phyloP scores from a whole-genome alignment of 2,329 filamentous ascomycete genomes.

The Pleurostoma richardsiae region DNA sequence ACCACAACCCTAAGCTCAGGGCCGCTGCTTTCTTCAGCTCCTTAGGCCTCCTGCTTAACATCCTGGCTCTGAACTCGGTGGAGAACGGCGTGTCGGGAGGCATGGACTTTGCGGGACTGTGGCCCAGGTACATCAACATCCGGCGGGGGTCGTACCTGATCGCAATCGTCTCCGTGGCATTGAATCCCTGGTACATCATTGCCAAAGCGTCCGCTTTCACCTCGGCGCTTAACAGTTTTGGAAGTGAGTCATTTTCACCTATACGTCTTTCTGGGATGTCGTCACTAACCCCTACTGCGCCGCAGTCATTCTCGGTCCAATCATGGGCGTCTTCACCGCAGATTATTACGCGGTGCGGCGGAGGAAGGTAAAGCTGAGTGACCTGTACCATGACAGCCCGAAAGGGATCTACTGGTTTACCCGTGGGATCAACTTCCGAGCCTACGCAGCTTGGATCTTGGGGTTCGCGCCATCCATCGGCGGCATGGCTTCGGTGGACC shows the following conservation, averaged over 20 bases:
- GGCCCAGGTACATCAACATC: constrained; percentile 50
- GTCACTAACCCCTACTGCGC: not conserved
- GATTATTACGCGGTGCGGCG: constrained; percentile 9
- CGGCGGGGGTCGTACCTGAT: constrained; percentile 40
- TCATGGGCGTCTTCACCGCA: constrained; percentile 8
- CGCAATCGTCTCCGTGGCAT: not conserved
- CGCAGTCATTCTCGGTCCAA: constrained; percentile 9
- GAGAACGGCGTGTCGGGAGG: constrained; percentile 45
- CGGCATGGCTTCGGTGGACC: constrained; percentile 6
- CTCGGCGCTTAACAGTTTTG: not conserved
- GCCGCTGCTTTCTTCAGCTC: constrained; percentile 41
- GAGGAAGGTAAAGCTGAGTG: constrained; percentile 7
- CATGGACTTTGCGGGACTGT: constrained; percentile 49
- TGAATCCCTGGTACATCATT: constrained; percentile 1
- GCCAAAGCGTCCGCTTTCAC: not conserved
- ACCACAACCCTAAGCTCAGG: constrained; percentile 19
- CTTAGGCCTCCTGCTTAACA: constrained; percentile 34
- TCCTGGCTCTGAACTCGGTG: constrained; percentile 38
- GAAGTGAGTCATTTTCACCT: not conserved
- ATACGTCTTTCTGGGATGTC: not conserved
- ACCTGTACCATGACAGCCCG: constrained; percentile 7
- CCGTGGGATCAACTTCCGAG: constrained; percentile 7
- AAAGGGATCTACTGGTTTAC: constrained; percentile 8
- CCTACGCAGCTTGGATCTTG: constrained; percentile 8
- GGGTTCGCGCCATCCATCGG: constrained; percentile 7